Percentiles rank a stretch among this genome's conserved stretches.
Conservation (phyloP, 148 eudicot genomes). For the Rhododendron ovatum region DNA sequence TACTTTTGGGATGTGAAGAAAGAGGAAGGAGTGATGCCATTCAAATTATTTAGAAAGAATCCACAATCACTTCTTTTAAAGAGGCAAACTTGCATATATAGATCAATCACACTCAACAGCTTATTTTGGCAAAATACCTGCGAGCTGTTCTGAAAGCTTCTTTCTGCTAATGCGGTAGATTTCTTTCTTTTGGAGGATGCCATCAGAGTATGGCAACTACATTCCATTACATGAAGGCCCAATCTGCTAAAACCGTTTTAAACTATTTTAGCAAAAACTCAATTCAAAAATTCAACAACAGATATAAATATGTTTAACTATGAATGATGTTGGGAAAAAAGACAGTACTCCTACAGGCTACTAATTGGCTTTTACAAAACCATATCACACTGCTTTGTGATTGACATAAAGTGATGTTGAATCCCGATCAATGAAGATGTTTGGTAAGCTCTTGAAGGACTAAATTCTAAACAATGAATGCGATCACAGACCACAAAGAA, state of each 20-base stretch:
- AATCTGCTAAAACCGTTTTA: conserved; percentile 33
- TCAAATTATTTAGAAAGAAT: not conserved
- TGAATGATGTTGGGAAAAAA: not conserved
- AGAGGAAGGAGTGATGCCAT: not conserved
- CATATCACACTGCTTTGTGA: not conserved
- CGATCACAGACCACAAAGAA: not conserved
- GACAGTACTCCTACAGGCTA: not conserved
- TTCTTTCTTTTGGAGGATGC: conserved; percentile 69
- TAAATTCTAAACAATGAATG: not conserved
- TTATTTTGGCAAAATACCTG: conserved; percentile 39
- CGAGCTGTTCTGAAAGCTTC: conserved; percentile 77
- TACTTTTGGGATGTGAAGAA: not conserved
- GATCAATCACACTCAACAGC: not conserved
- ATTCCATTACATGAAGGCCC: conserved; percentile 92
- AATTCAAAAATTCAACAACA: not conserved
- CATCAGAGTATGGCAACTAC: conserved; percentile 70
- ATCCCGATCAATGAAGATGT: not conserved
- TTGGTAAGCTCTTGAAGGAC: not conserved
- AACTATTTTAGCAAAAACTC: not conserved
- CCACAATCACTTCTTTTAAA: not conserved
- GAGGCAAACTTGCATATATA: not conserved
- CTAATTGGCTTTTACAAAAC: not conserved
- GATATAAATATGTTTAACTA: not conserved
- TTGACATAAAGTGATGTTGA: not conserved
- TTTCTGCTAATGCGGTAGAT: conserved; percentile 43